Percentiles rank a stretch among this genome's conserved stretches.
Evolutionary conservation across 768 basidiomycete genomes (phyloP).

Genomic region (Wakefieldia striispora): DNA sequence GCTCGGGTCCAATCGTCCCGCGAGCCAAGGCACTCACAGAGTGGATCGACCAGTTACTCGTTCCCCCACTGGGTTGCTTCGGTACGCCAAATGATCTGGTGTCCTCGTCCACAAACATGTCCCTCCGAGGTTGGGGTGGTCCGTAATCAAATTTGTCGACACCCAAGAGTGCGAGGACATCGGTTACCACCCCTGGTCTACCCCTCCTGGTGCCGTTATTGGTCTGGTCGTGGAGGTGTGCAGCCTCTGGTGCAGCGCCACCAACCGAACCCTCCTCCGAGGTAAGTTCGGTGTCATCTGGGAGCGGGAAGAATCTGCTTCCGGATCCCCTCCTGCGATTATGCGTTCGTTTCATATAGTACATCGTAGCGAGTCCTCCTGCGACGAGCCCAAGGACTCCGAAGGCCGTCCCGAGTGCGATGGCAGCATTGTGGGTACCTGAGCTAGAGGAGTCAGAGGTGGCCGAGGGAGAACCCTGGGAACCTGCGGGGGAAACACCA

Average conservation of each 20-base stretch:
- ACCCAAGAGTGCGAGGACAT: conserved; percentile 24
- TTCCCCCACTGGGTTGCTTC: conserved; percentile 43
- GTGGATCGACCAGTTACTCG: conserved; percentile 51
- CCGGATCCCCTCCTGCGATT: conserved; percentile 2
- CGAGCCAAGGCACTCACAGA: conserved; percentile 34
- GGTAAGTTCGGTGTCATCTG: conserved; percentile 17
- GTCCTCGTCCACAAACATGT: conserved; percentile 82
- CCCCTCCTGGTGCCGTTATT: not conserved
- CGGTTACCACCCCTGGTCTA: conserved; percentile 7
- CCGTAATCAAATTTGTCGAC: conserved; percentile 12
- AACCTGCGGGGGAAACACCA: conserved; percentile 5
- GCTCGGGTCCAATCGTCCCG: conserved; percentile 27
- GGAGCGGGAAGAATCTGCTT: conserved; percentile 19
- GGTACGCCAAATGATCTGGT: conserved; percentile 45
- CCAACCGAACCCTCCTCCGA: conserved; percentile 6
- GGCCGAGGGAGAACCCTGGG: conserved; percentile 15
- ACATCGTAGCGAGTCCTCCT: conserved; percentile 38
- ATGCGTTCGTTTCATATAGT: conserved; percentile 41
- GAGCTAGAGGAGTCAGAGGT: conserved; percentile 15
- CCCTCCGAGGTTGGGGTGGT: conserved; percentile 41
- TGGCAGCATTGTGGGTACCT: conserved; percentile 37
- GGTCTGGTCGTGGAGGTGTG: conserved; percentile 1
- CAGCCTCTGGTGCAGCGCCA: conserved; percentile 6
- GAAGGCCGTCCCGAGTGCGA: conserved; percentile 62
- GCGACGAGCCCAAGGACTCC: conserved; percentile 57